These are phyloP conservation scores for Thermoascus crustaceus DNA, from an alignment of 2,329 filamentous ascomycete genomes.

Conservation along the genomic window DNA sequence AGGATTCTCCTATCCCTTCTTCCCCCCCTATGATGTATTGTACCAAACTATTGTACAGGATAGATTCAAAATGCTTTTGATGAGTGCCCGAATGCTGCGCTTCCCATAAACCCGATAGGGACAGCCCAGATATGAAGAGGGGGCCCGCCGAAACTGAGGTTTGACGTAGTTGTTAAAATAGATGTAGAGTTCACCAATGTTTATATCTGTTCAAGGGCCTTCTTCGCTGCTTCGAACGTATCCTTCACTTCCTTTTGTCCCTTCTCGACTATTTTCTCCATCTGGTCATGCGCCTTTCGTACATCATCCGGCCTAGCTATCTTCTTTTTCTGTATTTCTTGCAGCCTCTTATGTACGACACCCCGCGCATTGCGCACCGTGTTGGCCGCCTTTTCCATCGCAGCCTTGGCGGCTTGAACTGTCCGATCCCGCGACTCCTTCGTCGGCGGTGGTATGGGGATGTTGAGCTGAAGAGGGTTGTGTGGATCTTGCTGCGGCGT, in stretches of 20 bases:
- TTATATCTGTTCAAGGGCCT: conserved; percentile 28
- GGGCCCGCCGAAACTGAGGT: not conserved
- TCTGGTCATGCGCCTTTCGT: conserved; percentile 38
- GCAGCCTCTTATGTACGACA: conserved; percentile 37
- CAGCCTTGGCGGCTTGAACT: conserved; percentile 31
- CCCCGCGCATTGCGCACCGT: conserved; percentile 36
- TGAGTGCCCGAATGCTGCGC: too few relatives aligned
- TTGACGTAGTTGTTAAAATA: not conserved
- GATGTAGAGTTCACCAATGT: not conserved
- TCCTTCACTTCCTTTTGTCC: conserved; percentile 40
- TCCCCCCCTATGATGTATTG: too few relatives aligned
- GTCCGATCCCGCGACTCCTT: conserved; percentile 39
- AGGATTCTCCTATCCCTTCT: too few relatives aligned
- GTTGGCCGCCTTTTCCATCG: conserved; percentile 35
- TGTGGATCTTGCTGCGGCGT: conserved; percentile 36
- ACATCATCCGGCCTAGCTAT: conserved; percentile 38
- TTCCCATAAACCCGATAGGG: too few relatives aligned
- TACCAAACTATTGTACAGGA: too few relatives aligned
- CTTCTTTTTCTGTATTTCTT: conserved; percentile 38
- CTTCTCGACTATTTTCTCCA: conserved; percentile 41
- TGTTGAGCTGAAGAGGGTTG: conserved; percentile 37
- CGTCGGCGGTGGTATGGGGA: conserved; percentile 40
- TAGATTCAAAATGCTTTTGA: too few relatives aligned
- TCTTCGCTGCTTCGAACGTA: conserved; percentile 35
- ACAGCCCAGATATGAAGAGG: too few relatives aligned